These are phyloP conservation scores for Tieghemiomyces parasiticus DNA, from an alignment of 192 early-diverging fungal species.

Conservation along the genomic window DNA sequence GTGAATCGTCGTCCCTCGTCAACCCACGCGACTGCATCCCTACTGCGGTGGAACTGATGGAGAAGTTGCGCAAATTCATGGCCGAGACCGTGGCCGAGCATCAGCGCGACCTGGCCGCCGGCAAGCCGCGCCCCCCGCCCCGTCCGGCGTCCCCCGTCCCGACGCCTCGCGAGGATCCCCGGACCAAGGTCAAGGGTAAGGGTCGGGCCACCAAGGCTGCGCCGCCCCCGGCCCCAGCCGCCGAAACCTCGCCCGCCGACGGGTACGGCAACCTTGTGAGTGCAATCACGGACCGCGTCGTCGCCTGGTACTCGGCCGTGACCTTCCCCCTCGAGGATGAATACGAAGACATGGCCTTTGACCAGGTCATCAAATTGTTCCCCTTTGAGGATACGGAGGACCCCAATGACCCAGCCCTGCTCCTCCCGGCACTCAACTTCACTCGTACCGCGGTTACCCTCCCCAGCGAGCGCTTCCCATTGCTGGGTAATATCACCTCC, in stretches of 20 bases:
- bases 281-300: neutral
- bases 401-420: slow-evolving; percentile 39
- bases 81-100: neutral
- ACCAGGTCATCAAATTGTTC: slow-evolving; percentile 26
- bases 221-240: neutral
- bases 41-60: neutral
- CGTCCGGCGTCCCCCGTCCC: no score
- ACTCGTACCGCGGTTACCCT: slow-evolving; percentile 46
- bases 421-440: slow-evolving; percentile 51
- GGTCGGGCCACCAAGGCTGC: no score
- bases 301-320: slow-evolving; percentile 15
- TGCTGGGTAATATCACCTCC: slow-evolving; percentile 49
- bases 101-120: no score
- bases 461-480: slow-evolving; percentile 40
- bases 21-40: neutral
- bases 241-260: neutral
- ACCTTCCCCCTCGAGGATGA: slow-evolving; percentile 31
- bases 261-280: neutral
- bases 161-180: no score
- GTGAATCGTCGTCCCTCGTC: no score
- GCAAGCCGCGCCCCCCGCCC: no score
- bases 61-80: neutral
- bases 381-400: slow-evolving; percentile 39
- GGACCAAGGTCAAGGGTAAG: no score
- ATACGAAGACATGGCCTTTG: slow-evolving; percentile 33